These are phyloP conservation scores for Eucalyptus erythrocorys DNA, from an alignment of 345 rosid genomes.

Conservation along the genomic window DNA sequence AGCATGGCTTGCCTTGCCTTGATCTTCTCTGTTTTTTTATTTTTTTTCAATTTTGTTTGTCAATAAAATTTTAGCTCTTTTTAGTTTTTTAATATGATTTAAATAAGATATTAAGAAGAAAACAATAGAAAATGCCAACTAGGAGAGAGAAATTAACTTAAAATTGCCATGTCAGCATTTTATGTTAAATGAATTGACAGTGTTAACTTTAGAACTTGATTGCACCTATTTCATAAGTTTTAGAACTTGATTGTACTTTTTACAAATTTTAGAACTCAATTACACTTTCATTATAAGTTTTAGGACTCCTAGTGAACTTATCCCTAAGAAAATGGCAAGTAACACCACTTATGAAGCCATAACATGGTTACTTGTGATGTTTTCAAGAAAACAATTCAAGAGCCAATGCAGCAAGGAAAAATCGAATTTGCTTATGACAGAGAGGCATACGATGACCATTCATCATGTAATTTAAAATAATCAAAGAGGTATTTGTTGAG, in stretches of 20 bases:
- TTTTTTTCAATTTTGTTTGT: no score
- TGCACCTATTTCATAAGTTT: no score
- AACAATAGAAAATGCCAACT: neutral
- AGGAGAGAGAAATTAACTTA: neutral
- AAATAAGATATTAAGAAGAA: neutral
- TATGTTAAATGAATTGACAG: no score
- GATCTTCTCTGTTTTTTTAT: fast-evolving
- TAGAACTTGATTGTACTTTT: no score
- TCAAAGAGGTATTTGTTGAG: neutral
- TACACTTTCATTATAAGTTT: no score
- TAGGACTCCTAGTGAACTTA: no score
- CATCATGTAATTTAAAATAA: neutral
- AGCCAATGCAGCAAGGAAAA: neutral
- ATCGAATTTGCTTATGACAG: neutral
- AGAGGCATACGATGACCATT: neutral
- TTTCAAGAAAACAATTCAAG: neutral
- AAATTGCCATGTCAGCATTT: neutral
- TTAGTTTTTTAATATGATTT: no score
- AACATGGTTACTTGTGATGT: neutral
- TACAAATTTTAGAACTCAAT: no score
- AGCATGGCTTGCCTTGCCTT: neutral
- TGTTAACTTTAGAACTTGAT: no score
- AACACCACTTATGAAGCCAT: neutral
- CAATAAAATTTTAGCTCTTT: neutral
- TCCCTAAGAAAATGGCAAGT: neutral